Conservation (phyloP, 2,329 filamentous ascomycete species). For the Penicillium glabrum region DNA sequence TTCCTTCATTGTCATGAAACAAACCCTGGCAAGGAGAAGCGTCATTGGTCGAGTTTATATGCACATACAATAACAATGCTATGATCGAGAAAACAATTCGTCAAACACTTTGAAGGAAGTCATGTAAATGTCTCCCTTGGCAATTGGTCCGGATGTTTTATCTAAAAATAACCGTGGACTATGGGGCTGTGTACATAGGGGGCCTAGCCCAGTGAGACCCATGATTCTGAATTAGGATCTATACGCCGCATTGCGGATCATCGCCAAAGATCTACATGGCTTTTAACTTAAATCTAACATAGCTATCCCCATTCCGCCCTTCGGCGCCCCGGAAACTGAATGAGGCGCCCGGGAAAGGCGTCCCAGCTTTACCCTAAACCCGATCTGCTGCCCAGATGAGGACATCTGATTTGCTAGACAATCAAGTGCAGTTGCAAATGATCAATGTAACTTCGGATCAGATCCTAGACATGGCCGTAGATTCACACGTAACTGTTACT, state of each 20-base stretch:
- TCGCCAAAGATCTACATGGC: background rate
- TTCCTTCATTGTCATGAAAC: background rate
- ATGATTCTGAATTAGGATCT: background rate
- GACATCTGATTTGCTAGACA: background rate
- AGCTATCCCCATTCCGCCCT: background rate
- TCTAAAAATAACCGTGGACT: background rate
- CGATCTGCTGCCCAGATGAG: background rate
- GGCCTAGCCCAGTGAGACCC: background rate
- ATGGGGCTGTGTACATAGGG: background rate
- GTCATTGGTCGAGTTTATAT: background rate
- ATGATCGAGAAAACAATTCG: background rate
- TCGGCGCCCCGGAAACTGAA: background rate
- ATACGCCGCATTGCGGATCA: background rate
- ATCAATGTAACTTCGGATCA: background rate
- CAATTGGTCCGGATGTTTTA: background rate
- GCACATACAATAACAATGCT: background rate
- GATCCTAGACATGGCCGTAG: background rate
- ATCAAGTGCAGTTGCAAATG: background rate
- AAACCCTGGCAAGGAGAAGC: background rate
- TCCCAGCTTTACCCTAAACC: background rate
- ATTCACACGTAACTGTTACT: background rate
- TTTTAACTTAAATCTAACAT: background rate
- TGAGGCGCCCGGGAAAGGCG: constrained; percentile 5
- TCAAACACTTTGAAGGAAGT: background rate
- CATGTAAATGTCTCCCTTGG: background rate